Conservation (phyloP, 2,329 filamentous ascomycete species). For the Dothiorella sarmentorum region DNA sequence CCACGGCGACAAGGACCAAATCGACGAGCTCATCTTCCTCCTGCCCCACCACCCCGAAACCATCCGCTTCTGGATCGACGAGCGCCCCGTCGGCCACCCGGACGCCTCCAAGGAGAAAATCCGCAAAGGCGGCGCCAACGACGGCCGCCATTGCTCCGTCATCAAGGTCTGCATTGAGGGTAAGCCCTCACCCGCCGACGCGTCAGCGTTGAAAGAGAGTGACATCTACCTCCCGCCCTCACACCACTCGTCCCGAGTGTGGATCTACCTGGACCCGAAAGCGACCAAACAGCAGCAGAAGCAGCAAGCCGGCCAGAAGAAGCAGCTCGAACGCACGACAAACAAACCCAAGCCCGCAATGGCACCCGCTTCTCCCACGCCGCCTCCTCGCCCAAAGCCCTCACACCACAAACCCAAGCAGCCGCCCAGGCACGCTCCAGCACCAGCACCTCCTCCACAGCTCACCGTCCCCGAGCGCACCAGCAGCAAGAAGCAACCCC, state of each 20-base stretch:
- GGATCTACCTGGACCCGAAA: constrained; percentile 3
- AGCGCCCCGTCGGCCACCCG: background rate
- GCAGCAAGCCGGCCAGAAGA: background rate
- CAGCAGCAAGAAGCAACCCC: background rate
- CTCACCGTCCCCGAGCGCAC: background rate
- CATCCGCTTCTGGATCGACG: constrained; percentile 10
- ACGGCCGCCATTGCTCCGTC: background rate
- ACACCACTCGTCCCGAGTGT: background rate
- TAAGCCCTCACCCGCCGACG: background rate
- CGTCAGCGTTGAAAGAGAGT: background rate
- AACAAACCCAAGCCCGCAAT: background rate
- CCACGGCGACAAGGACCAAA: background rate
- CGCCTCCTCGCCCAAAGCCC: background rate
- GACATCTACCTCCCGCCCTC: constrained; percentile 4
- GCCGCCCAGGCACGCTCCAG: background rate
- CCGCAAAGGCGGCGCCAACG: background rate
- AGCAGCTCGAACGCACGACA: no score
- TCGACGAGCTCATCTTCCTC: constrained; percentile 7
- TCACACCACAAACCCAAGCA: background rate
- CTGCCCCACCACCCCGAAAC: background rate
- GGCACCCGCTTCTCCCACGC: background rate
- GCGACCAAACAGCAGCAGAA: background rate
- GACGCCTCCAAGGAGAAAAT: background rate
- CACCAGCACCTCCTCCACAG: background rate
- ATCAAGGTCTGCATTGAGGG: background rate